These are phyloP conservation scores for Podospora australis DNA, from an alignment of 495 filamentous ascomycete species.

Conservation along the genomic window DNA sequence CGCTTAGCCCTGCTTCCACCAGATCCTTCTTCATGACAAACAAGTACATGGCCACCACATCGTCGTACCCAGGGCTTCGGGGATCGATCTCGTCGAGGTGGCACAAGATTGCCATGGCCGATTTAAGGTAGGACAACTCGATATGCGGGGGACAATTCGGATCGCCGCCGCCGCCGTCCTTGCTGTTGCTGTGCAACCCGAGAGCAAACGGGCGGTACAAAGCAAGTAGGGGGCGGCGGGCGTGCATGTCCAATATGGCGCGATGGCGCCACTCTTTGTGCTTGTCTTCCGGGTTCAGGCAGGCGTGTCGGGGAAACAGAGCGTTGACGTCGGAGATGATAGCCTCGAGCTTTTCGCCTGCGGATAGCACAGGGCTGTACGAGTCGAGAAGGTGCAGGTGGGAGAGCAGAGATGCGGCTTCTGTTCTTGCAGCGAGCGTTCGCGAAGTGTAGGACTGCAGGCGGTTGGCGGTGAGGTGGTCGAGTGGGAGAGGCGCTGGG, in stretches of 20 bases:
- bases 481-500: conserved; percentile 27
- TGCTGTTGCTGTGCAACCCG: conserved; percentile 3
- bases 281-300: conserved; percentile 18
- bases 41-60: conserved; percentile 29
- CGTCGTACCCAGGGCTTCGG: conserved; percentile 20
- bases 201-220: conserved; percentile 38
- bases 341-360: conserved; percentile 31
- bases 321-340: conserved; percentile 32
- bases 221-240: conserved; percentile 29
- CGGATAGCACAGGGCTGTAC: conserved; percentile 28
- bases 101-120: conserved; percentile 31
- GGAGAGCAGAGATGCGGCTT: conserved; percentile 27
- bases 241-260: conserved; percentile 30
- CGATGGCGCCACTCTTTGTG: conserved; percentile 27
- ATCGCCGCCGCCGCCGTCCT: too few species aligned
- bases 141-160: conserved; percentile 29
- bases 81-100: conserved; percentile 34
- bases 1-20: conserved; percentile 29
- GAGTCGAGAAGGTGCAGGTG: conserved; percentile 30
- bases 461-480: conserved; percentile 28
- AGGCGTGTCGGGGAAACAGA: conserved; percentile 21
- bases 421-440: conserved; percentile 27
- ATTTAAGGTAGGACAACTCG: conserved; percentile 29
- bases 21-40: conserved; percentile 31
- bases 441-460: conserved; percentile 30